Percentiles rank a stretch among this genome's conserved stretches.
phyloP scores from a whole-genome alignment of 1,284 basidiomycete genomes.

The Moesziomyces aphidis region DNA sequence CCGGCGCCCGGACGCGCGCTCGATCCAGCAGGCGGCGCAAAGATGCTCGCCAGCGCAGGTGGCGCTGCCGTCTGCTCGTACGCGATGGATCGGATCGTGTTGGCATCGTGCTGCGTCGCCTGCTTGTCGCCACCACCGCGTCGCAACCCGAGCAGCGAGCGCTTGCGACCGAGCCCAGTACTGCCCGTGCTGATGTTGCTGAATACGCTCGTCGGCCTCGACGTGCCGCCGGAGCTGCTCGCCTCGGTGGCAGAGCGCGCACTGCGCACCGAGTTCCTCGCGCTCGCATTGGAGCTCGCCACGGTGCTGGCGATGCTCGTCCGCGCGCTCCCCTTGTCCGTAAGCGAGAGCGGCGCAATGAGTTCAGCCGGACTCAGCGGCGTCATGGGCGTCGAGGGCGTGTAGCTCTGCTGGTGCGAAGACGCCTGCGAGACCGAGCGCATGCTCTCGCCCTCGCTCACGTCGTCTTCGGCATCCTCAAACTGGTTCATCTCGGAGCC shows the following conservation, averaged over 20 bases:
- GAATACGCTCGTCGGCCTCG: slow-evolving; percentile 51
- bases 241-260: slow-evolving; percentile 22
- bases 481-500: slow-evolving; percentile 69
- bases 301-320: slow-evolving; percentile 24
- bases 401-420: slow-evolving; percentile 47
- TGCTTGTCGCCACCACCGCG: slow-evolving; percentile 31
- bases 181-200: slow-evolving; percentile 48
- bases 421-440: slow-evolving; percentile 50
- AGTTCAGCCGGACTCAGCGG: slow-evolving; percentile 55
- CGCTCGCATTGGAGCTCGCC: slow-evolving; percentile 25
- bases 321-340: slow-evolving; percentile 35
- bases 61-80: slow-evolving; percentile 41
- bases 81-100: slow-evolving; percentile 40
- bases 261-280: slow-evolving; percentile 36
- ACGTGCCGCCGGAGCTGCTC: slow-evolving; percentile 25
- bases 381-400: slow-evolving; percentile 44
- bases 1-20: slow-evolving; percentile 9
- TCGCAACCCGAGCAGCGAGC: slow-evolving; percentile 39
- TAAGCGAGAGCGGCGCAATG: slow-evolving; percentile 38
- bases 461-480: slow-evolving; percentile 73
- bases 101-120: slow-evolving; percentile 19
- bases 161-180: slow-evolving; percentile 36
- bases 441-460: slow-evolving; percentile 48
- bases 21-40: slow-evolving; percentile 11
- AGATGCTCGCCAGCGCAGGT: slow-evolving; percentile 31